Evolutionary conservation across 1,139 yeast genomes (phyloP).

Genomic region (Blastobotrys capitulatus): DNA sequence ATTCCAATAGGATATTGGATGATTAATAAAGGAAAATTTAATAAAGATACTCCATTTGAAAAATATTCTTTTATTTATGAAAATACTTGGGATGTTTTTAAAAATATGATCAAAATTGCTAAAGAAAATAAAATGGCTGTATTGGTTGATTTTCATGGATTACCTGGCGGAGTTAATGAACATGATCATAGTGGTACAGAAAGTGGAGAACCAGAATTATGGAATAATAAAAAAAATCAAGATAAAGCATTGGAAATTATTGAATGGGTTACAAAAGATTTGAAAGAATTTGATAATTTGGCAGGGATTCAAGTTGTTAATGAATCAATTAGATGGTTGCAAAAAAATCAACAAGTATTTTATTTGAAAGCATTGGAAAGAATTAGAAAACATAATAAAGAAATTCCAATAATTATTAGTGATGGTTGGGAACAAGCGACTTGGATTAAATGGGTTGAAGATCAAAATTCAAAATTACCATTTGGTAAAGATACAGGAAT

Average conservation of each 20-base stretch:
- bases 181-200: constrained; percentile 78
- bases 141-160: constrained; percentile 77
- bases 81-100: constrained; percentile 64
- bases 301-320: constrained; percentile 81
- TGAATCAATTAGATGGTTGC: constrained; percentile 72
- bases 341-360: constrained; percentile 50
- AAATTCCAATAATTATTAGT: constrained; percentile 71
- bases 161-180: constrained; percentile 90
- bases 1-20: constrained; percentile 93
- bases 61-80: constrained; percentile 50
- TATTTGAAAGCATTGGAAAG: constrained; percentile 62
- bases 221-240: constrained; percentile 45
- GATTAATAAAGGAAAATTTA: constrained; percentile 54
- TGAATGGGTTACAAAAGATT: constrained; percentile 57
- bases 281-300: constrained; percentile 55
- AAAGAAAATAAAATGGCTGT: constrained; percentile 57
- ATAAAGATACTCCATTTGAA: constrained; percentile 58
- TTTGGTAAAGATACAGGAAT: constrained; percentile 43
- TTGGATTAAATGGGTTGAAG: constrained; percentile 66
- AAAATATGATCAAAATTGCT: constrained; percentile 52
- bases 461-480: constrained; percentile 30
- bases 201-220: constrained; percentile 55
- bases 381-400: constrained; percentile 51
- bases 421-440: constrained; percentile 92
- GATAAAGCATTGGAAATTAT: constrained; percentile 47